Evolutionary conservation across 306 rosid genomes (phyloP).

Genomic region (Rosa chinensis): DNA sequence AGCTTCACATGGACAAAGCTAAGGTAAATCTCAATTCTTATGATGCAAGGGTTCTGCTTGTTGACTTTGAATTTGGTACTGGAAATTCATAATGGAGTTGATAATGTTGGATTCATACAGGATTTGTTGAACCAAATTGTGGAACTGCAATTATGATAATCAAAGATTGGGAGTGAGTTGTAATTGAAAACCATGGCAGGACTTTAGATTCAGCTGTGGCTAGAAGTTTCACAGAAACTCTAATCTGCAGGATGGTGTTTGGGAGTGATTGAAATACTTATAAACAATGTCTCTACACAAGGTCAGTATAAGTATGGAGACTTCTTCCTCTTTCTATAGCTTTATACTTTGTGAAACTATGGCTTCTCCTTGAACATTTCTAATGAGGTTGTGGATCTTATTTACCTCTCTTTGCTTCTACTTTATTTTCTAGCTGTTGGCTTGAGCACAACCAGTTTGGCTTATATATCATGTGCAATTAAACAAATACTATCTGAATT

Average conservation of each 20-base stretch:
- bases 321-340: too few relatives aligned
- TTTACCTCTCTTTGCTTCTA: too few relatives aligned
- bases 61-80: neutral
- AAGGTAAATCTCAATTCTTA: neutral
- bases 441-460: too few relatives aligned
- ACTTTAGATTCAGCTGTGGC: neutral
- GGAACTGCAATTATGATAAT: neutral
- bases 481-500: too few relatives aligned
- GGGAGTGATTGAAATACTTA: neutral
- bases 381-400: too few relatives aligned
- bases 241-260: neutral
- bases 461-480: too few relatives aligned
- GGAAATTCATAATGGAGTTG: neutral
- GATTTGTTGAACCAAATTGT: neutral
- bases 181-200: neutral
- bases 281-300: neutral
- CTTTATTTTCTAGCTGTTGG: too few relatives aligned
- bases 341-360: too few relatives aligned
- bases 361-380: too few relatives aligned
- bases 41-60: neutral
- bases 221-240: neutral
- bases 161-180: neutral
- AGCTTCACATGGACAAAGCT: neutral
- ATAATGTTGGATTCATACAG: neutral
- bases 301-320: too few relatives aligned